phyloP scores from a whole-genome alignment of 495 filamentous ascomycete genomes.

The Aspergillus conjunctus region DNA sequence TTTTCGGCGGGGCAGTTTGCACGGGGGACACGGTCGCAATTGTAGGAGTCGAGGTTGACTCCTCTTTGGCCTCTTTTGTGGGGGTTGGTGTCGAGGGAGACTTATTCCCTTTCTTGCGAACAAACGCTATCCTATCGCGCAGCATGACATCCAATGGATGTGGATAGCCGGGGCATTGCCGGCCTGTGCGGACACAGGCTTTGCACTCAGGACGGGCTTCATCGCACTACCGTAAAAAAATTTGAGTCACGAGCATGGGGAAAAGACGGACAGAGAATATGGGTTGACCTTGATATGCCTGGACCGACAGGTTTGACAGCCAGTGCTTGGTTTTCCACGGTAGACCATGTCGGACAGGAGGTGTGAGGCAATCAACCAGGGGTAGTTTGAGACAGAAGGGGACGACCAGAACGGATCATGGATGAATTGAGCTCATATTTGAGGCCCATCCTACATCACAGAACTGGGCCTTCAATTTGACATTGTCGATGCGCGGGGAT shows the following conservation, averaged over 20 bases:
- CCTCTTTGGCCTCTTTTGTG: neutral
- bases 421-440: neutral
- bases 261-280: neutral
- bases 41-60: neutral
- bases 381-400: neutral
- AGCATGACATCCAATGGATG: constrained; percentile 70
- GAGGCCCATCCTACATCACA: neutral
- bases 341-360: constrained; percentile 62
- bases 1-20: neutral
- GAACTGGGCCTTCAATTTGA: neutral
- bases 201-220: constrained; percentile 52
- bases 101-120: constrained; percentile 46
- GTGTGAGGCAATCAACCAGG: neutral
- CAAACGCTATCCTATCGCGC: constrained; percentile 64
- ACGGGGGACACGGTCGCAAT: neutral
- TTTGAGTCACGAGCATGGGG: constrained; percentile 3
- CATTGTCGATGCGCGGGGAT: neutral
- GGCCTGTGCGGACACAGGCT: constrained; percentile 48
- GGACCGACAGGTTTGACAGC: constrained; percentile 66
- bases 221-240: constrained; percentile 43
- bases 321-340: constrained; percentile 69
- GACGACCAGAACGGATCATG: constrained; percentile 2
- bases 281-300: constrained; percentile 59
- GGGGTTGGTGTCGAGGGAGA: neutral
- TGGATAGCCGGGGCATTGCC: constrained; percentile 63